Conservation (phyloP, 2,329 filamentous ascomycete species). For the Colletotrichum sp. region DNA sequence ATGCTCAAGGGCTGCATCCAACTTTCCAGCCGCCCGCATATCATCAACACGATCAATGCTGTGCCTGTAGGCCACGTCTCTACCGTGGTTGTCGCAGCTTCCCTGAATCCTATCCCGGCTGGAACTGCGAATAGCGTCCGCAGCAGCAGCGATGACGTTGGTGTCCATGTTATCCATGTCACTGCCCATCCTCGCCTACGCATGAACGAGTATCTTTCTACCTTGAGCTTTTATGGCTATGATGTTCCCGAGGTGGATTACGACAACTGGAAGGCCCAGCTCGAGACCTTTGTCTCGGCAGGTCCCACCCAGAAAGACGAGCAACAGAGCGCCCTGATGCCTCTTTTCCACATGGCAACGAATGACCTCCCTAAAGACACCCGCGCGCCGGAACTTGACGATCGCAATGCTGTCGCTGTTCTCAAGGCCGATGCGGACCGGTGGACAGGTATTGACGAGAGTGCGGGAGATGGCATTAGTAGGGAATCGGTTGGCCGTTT, state of each 20-base stretch:
- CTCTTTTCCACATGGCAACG: constrained; percentile 75
- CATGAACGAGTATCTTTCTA: constrained; percentile 78
- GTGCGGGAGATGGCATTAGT: constrained; percentile 58
- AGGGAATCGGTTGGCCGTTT: constrained; percentile 54
- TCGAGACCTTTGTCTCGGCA: not conserved
- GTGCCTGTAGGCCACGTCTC: constrained; percentile 87
- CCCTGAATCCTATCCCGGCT: constrained; percentile 63
- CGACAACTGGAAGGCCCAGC: constrained; percentile 64
- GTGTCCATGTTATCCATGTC: constrained; percentile 71
- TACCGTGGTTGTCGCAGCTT: constrained; percentile 74
- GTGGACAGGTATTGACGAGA: constrained; percentile 56
- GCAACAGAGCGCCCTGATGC: constrained; percentile 42
- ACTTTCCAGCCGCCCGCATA: constrained; percentile 68
- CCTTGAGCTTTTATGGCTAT: constrained; percentile 77
- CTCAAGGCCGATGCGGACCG: constrained; percentile 57
- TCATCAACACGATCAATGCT: constrained; percentile 87
- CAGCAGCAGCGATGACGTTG: not conserved
- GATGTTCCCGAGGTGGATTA: constrained; percentile 71
- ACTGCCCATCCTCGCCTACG: constrained; percentile 80
- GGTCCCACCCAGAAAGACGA: not conserved
- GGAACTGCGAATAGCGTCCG: not conserved
- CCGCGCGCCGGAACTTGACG: constrained; percentile 66
- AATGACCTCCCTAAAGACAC: constrained; percentile 67
- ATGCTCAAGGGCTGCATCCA: constrained; percentile 90
- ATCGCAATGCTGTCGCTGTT: constrained; percentile 64